These are phyloP conservation scores for Lachancea cidri DNA, from an alignment of 805 yeast species.

Conservation along the genomic window DNA sequence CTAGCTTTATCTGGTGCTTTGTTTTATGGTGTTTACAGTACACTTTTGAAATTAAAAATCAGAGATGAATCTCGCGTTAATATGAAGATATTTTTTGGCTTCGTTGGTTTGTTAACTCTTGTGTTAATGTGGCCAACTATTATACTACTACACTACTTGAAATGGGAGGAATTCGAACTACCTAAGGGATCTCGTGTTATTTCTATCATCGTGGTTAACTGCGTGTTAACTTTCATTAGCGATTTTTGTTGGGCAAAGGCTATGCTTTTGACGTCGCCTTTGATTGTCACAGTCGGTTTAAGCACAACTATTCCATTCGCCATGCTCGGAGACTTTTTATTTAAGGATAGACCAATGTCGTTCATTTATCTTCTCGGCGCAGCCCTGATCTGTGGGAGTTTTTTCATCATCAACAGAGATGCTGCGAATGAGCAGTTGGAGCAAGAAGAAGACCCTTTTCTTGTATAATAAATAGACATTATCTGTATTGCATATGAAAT, in stretches of 20 bases:
- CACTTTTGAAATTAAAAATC: conserved; percentile 68
- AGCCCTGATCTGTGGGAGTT: conserved; percentile 69
- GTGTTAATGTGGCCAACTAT: conserved; percentile 79
- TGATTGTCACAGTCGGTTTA: conserved; percentile 92
- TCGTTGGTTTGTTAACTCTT: conserved; percentile 82
- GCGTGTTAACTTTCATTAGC: conserved; percentile 72
- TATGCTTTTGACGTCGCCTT: conserved; percentile 85
- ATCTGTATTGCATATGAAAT: conserved; percentile 3
- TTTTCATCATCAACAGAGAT: conserved; percentile 74
- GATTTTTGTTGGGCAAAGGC: conserved; percentile 97
- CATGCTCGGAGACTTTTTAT: conserved; percentile 79
- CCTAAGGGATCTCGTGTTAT: conserved; percentile 55
- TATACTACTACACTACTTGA: conserved; percentile 54
- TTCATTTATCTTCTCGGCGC: conserved; percentile 75
- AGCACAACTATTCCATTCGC: conserved; percentile 93
- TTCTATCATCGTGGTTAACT: conserved; percentile 55
- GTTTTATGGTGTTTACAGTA: conserved; percentile 89
- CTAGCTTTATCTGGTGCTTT: conserved; percentile 81
- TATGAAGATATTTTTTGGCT: conserved; percentile 88
- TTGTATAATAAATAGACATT: conserved; percentile 2
- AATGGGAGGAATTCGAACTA: conserved; percentile 64
- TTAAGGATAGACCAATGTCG: conserved; percentile 60
- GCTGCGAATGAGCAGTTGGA: conserved; percentile 52
- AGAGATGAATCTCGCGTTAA: conserved; percentile 70
- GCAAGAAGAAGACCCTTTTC: neutral